Evolutionary conservation across 345 rosid genomes (phyloP).

Genomic region (Hibiscus trionum): DNA sequence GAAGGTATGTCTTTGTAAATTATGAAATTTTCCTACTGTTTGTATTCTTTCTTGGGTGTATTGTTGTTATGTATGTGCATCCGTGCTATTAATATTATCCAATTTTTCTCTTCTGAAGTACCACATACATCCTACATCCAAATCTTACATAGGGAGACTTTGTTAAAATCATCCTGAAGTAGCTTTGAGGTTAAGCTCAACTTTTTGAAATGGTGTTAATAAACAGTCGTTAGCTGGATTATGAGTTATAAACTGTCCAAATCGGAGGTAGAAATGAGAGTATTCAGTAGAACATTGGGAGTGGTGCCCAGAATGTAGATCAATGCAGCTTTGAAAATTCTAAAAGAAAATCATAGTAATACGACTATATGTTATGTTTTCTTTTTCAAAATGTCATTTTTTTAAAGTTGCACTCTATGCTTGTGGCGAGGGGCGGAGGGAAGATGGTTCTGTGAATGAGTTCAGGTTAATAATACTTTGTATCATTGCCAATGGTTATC

Average conservation of each 20-base stretch:
- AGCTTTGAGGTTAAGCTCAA: conserved; percentile 1
- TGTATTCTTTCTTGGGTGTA: background rate
- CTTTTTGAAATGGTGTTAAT: background rate
- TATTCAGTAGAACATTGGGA: background rate
- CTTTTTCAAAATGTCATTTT: background rate
- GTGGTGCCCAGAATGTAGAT: background rate
- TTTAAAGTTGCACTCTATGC: background rate
- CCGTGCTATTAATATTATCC: background rate
- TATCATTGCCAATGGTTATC: background rate
- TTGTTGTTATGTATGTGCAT: background rate
- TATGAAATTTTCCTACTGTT: background rate
- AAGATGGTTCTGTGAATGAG: background rate
- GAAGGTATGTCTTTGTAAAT: conserved; percentile 42
- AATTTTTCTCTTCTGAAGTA: background rate
- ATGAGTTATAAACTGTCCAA: background rate
- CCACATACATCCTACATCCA: background rate
- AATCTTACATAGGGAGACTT: background rate
- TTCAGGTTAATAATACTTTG: background rate
- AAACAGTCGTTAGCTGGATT: background rate
- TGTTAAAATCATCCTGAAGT: background rate
- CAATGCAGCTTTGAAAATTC: background rate
- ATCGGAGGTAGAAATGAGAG: background rate
- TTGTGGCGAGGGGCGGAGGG: background rate
- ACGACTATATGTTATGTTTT: background rate
- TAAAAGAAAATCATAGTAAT: background rate